These are phyloP conservation scores for Anacardium occidentale DNA, from an alignment of 345 rosid species.

Conservation along the genomic window DNA sequence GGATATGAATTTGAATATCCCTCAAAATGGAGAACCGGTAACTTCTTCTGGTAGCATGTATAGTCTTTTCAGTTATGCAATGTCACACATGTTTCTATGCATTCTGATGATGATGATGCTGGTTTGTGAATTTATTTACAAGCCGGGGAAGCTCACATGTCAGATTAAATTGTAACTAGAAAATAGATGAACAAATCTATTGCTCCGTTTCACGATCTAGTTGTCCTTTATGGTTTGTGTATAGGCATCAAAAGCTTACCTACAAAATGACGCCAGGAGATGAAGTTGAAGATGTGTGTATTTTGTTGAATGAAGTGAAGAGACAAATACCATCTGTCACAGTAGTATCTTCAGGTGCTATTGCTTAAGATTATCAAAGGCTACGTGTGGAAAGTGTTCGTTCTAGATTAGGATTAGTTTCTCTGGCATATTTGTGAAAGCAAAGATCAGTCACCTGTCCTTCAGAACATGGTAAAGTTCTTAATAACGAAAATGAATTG, in stretches of 20 bases:
- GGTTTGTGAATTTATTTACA: neutral
- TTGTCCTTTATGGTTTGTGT: slow-evolving; percentile 15
- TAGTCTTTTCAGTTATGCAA: neutral
- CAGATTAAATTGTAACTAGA: neutral
- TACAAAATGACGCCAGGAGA: slow-evolving; percentile 72
- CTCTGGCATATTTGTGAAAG: slow-evolving; percentile 95
- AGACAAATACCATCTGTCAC: slow-evolving; percentile 72
- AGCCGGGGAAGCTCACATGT: neutral
- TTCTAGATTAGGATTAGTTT: slow-evolving; percentile 97
- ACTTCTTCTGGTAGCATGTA: neutral
- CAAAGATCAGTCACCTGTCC: slow-evolving; percentile 94
- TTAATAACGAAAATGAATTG: slow-evolving; percentile 17
- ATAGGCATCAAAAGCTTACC: slow-evolving; percentile 66
- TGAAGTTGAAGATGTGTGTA: slow-evolving; percentile 93
- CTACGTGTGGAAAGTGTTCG: slow-evolving; percentile 93
- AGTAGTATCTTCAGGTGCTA: slow-evolving; percentile 95
- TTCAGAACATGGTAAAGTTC: slow-evolving; percentile 85
- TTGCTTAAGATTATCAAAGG: slow-evolving; percentile 95
- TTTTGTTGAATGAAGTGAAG: slow-evolving; percentile 75
- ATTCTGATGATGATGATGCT: neutral
- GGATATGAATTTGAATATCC: no score
- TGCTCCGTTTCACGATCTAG: neutral
- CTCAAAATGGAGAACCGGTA: no score
- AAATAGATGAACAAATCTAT: neutral
- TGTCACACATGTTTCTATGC: neutral